Percentiles rank a stretch among this genome's conserved stretches.
These are phyloP conservation scores for Pythium sp. DNA, from an alignment of 352 stramenopile genomes.

Conservation along the genomic window DNA sequence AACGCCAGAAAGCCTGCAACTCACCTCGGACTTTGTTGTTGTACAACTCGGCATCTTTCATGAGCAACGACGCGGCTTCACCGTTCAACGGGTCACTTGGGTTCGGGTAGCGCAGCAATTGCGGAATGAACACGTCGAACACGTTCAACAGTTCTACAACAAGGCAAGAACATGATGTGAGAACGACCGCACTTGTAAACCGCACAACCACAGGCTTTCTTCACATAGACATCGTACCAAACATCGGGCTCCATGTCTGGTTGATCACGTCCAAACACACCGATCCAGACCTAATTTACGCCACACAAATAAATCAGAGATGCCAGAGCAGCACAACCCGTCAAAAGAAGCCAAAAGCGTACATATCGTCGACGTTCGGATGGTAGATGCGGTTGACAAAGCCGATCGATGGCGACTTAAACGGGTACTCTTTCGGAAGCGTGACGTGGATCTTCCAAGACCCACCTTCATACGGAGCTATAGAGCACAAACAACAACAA, in stretches of 20 bases:
- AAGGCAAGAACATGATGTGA: conserved; percentile 6
- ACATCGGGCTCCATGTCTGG: conserved; percentile 94
- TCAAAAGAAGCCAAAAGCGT: not conserved
- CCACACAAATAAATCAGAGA: not conserved
- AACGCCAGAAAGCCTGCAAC: not conserved
- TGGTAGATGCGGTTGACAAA: conserved; percentile 94
- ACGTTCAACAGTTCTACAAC: conserved; percentile 89
- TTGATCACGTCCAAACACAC: conserved; percentile 95
- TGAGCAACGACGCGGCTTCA: conserved; percentile 85
- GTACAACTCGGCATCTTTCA: conserved; percentile 88
- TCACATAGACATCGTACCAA: conserved; percentile 43
- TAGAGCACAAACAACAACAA: not conserved
- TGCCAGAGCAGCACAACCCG: not conserved
- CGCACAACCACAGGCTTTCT: not conserved
- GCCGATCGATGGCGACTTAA: conserved; percentile 92
- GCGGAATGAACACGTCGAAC: conserved; percentile 92
- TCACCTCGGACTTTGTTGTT: conserved; percentile 86
- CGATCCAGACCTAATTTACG: conserved; percentile 73
- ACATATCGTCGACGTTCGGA: conserved; percentile 93
- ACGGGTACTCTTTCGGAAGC: conserved; percentile 91
- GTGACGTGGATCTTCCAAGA: conserved; percentile 93
- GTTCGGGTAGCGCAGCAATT: conserved; percentile 92
- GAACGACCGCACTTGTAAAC: not conserved
- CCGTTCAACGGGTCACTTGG: conserved; percentile 90
- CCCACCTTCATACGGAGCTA: conserved; percentile 90